Evolutionary conservation across 805 yeast genomes (phyloP), one percentile per base, ranked within the genome.

Genomic region (Candida silvatica): DNA sequence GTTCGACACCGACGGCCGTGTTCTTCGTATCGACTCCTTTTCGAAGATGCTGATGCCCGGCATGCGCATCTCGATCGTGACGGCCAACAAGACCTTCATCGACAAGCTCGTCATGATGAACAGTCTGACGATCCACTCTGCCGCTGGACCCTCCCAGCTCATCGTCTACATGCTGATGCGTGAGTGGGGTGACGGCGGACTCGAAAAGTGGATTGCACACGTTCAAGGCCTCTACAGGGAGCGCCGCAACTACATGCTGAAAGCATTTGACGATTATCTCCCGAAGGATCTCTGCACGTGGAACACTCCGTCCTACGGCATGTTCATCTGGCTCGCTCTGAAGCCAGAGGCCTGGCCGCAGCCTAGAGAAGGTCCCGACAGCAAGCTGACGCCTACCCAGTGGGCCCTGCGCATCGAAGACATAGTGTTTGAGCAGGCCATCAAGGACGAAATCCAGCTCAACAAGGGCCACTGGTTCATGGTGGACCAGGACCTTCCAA

Each of bases 11-110:
- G 87, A 80, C 36, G 94, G 94, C 32, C 68, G 92, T 44, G 92
- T 84, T n/a, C 52, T 83, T 31, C 66, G 94, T 43, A 66, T 83
- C 40, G 94, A 83, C 47, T 78, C 90, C 4, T 77, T 83, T 49
- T 81, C 90, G 27, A 83, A 83, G 57, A 77, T 77, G 34, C 59
- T 82, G 38, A 86, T 85, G 12, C 94, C 94, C 3, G 94, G 94
- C 35, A 54, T 74, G 23, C 67, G 94, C 51, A 55, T 77, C 31
- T 87, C 92, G 8, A 79, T 85, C 75, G 64, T 83, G 39, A 74
- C 79, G 8, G 84, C 77, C 18, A 85, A 82, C 56, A 64, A 65
- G 17, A 45, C 45, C 2, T 62, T 81, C 27, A 56, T 76, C 37
- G 71, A 72, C 38, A 68, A 74, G 37, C 56, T 69, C 35, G 57